Conservation (phyloP, 805 yeast species). For the Wickerhamomyces hampshirensis region DNA sequence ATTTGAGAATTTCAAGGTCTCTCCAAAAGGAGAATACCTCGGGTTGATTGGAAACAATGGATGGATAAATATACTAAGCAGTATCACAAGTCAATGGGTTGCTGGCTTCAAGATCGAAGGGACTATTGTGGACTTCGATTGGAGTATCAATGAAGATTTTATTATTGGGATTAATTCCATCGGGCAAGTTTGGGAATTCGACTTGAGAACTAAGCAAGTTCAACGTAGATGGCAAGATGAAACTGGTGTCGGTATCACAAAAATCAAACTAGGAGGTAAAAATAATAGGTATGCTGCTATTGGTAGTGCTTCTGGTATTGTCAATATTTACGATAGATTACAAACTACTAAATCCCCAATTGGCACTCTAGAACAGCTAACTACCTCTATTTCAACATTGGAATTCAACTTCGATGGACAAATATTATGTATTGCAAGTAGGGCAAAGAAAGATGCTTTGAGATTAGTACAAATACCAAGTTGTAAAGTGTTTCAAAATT, state of each 20-base stretch:
- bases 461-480: constrained; percentile 84
- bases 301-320: constrained; percentile 87
- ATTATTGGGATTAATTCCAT: constrained; percentile 61
- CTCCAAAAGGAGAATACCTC: constrained; percentile 66
- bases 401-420: constrained; percentile 87
- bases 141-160: constrained; percentile 42
- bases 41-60: constrained; percentile 85
- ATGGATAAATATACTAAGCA: constrained; percentile 79
- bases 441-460: constrained; percentile 81
- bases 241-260: constrained; percentile 80
- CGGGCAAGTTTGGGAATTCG: constrained; percentile 92
- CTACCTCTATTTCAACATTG: constrained; percentile 72
- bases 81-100: constrained; percentile 80
- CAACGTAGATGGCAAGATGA: constrained; percentile 77
- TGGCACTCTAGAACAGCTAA: constrained; percentile 69
- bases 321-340: constrained; percentile 69
- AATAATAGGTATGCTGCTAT: constrained; percentile 79
- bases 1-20: constrained; percentile 79
- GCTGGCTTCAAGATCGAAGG: constrained; percentile 90
- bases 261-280: constrained; percentile 64
- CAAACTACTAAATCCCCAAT: constrained; percentile 45
- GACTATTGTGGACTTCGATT: constrained; percentile 72
- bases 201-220: constrained; percentile 44
- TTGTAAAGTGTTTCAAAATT: constrained; percentile 81
- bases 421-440: constrained; percentile 75